Evolutionary conservation across 2,329 filamentous ascomycete genomes (phyloP), one percentile per base, ranked within the genome.

Genomic region (Fusarium sp.): DNA sequence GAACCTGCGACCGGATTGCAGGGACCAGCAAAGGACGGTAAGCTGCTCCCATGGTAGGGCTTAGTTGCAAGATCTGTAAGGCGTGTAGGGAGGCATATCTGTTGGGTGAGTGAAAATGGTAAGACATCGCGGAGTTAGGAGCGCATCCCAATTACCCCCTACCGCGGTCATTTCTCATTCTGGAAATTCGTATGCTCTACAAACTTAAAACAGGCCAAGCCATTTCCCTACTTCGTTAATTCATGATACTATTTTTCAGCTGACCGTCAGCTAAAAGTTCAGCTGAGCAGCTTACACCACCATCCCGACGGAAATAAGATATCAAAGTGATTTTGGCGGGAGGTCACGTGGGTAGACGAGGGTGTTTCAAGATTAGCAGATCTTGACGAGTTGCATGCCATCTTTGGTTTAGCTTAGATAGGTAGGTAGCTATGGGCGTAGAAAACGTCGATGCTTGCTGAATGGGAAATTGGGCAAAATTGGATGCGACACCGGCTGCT

Each of bases 131-230:
- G 61, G 65, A 65, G 67, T 44, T 38, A 7, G 13, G 46, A 50
- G 51, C 49, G 59, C 50, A 40, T 42, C 38, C 13, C 48, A 36
- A 32, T 19, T 19, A 35, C 26, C 31, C 50, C 57, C 31, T 19
- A 42, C 15, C 39, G 54, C 56, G 19, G 2, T 19, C 19, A 19
- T 19, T 19, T 19, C 19, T 40, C 15, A 19, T 63, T 69, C 42
- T 26, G 65, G 66, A 32, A 67, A 67, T 47, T 53, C 66, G 66
- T 68, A 50, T 67, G 5, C 9, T 39, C 11, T 19, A 19, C 22
- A 44, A 39, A 35, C 22, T 15, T 22, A 48, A 43, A 41, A 39
- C 42, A 48, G 58, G 42, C 26, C 43, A 34, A 32, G 47, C 53
- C 31, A 45, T 38, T 45, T 52, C 40, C 36, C 49, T 13, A 24